phyloP scores from a whole-genome alignment of 2,329 filamentous ascomycete species.

The Colletotrichum liaoningense region DNA sequence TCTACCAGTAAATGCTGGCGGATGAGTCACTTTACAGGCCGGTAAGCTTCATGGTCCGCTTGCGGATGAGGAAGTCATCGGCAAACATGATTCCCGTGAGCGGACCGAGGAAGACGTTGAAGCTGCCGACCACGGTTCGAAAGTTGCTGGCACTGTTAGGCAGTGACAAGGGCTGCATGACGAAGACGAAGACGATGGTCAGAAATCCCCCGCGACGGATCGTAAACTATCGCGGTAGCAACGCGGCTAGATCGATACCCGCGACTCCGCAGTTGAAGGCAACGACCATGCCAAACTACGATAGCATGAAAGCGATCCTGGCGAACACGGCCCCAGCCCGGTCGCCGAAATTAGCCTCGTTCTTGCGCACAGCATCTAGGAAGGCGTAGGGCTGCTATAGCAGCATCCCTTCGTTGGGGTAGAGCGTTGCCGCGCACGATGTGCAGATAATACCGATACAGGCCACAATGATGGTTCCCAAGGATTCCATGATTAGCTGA shows the following conservation, averaged over 20 bases:
- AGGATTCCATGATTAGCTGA: slow-evolving; percentile 38
- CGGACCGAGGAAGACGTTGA: slow-evolving; percentile 47
- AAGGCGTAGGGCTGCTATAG: slow-evolving; percentile 42
- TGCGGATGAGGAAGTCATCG: slow-evolving; percentile 47
- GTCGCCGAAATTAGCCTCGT: slow-evolving; percentile 1
- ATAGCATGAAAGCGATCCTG: background rate
- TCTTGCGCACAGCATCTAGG: slow-evolving; percentile 32
- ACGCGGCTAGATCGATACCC: slow-evolving; percentile 40
- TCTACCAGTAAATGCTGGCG: slow-evolving; percentile 38
- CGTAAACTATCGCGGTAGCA: slow-evolving; percentile 39
- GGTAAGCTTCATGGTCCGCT: slow-evolving; percentile 46
- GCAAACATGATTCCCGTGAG: slow-evolving; percentile 47
- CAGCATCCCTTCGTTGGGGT: slow-evolving; percentile 36
- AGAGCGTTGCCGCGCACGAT: slow-evolving; percentile 38
- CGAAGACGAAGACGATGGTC: slow-evolving; percentile 27
- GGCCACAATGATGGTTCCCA: slow-evolving; percentile 33
- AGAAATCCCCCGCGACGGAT: slow-evolving; percentile 17
- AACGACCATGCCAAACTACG: slow-evolving; percentile 25
- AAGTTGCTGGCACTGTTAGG: slow-evolving; percentile 37
- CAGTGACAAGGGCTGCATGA: slow-evolving; percentile 37
- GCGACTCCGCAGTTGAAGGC: slow-evolving; percentile 27
- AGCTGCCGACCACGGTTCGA: slow-evolving; percentile 40
- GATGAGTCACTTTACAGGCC: slow-evolving; percentile 41
- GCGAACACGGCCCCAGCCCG: slow-evolving; percentile 17
- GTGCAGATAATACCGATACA: slow-evolving; percentile 42